These are phyloP conservation scores for Amanita rubescens DNA, from an alignment of 768 basidiomycete genomes.

Conservation along the genomic window DNA sequence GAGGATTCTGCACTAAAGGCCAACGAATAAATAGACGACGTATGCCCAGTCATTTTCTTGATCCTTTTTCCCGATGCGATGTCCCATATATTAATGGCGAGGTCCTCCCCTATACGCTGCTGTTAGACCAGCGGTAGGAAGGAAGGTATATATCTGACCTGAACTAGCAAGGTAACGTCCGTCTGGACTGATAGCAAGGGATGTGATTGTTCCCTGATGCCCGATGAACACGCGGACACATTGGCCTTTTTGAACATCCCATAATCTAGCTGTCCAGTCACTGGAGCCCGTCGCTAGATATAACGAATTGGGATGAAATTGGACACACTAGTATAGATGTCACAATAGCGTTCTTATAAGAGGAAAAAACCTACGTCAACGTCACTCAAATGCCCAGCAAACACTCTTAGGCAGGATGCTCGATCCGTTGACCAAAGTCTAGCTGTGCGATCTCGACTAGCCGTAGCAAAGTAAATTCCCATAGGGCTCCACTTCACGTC, in stretches of 20 bases:
- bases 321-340: slow-evolving; percentile 58
- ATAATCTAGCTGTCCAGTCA: slow-evolving; percentile 92
- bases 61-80: slow-evolving; percentile 89
- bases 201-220: slow-evolving; percentile 83
- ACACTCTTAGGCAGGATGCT: slow-evolving; percentile 78
- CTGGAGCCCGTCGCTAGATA: slow-evolving; percentile 97
- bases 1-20: slow-evolving; percentile 90
- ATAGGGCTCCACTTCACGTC: slow-evolving; percentile 98
- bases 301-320: slow-evolving; percentile 96
- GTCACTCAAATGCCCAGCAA: slow-evolving; percentile 93
- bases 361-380: slow-evolving; percentile 73
- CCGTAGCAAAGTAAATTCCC: slow-evolving; percentile 98
- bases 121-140: not conserved
- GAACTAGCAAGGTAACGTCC: slow-evolving; percentile 91
- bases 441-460: slow-evolving; percentile 89
- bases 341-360: slow-evolving; percentile 1
- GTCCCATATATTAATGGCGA: slow-evolving; percentile 95
- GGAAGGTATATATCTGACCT: slow-evolving; percentile 34
- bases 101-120: slow-evolving; percentile 61
- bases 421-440: slow-evolving; percentile 95
- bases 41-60: slow-evolving; percentile 96
- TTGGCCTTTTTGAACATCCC: slow-evolving; percentile 95
- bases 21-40: slow-evolving; percentile 81
- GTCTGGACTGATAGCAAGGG: slow-evolving; percentile 87
- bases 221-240: slow-evolving; percentile 95